A percentile compares a stretch with the other conserved stretches of the same genome.
Evolutionary conservation across 495 filamentous ascomycete species (phyloP).

Genomic region (Aspergillus nidulans): DNA sequence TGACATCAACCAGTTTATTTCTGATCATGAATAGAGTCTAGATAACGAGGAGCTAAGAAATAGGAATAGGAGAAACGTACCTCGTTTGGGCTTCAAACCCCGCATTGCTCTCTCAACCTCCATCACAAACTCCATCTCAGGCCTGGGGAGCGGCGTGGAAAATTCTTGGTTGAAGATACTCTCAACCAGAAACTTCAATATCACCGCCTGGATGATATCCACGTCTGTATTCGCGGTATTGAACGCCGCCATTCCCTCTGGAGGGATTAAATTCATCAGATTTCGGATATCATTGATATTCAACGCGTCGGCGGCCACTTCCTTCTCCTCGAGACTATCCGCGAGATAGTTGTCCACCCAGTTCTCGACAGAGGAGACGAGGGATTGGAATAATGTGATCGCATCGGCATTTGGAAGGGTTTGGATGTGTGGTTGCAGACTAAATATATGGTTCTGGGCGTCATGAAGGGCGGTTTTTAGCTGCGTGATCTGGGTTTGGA

Average conservation of each 20-base stretch:
- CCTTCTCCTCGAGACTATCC: slow-evolving; percentile 3
- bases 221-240: background rate
- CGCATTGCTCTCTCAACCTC: slow-evolving; percentile 1
- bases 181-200: background rate
- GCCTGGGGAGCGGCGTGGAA: background rate
- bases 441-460: slow-evolving; percentile 10
- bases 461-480: slow-evolving; percentile 9
- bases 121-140: background rate
- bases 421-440: slow-evolving; percentile 2
- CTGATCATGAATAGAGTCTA: too few relatives aligned
- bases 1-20: background rate
- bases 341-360: slow-evolving; percentile 11
- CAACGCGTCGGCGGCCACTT: background rate
- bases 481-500: background rate
- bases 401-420: slow-evolving; percentile 4
- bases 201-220: slow-evolving; percentile 1
- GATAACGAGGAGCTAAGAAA: background rate
- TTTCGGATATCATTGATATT: background rate
- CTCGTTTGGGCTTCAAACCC: background rate
- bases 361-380: slow-evolving; percentile 1
- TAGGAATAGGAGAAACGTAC: background rate
- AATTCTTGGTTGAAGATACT: slow-evolving; percentile 5
- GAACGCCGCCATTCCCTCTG: background rate
- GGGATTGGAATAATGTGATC: background rate
- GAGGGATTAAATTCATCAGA: slow-evolving; percentile 1